These are phyloP conservation scores for Afroboletus lepidellus DNA, from an alignment of 1,284 basidiomycete genomes.

Conservation along the genomic window DNA sequence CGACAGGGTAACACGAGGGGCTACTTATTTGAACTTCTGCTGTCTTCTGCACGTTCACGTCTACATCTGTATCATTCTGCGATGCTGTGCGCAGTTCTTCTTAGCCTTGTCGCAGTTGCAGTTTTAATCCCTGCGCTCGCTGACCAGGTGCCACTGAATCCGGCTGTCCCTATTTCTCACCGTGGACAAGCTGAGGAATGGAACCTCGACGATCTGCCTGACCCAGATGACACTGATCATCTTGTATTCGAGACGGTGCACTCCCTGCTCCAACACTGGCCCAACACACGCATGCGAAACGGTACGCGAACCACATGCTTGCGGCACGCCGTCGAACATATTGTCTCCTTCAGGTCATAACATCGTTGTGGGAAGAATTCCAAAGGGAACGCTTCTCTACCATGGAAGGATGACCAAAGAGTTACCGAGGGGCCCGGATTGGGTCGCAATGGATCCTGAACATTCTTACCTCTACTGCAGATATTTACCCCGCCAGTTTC, in stretches of 20 bases:
- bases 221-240: conserved; percentile 22
- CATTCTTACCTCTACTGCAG: conserved; percentile 40
- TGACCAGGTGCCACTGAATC: too few species aligned
- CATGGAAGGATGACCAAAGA: conserved; percentile 31
- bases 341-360: conserved; percentile 37
- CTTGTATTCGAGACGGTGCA: conserved; percentile 31
- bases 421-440: conserved; percentile 38
- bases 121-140: too few species aligned
- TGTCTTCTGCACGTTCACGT: too few species aligned
- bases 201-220: conserved; percentile 16
- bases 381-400: conserved; percentile 44
- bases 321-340: neutral
- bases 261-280: conserved; percentile 48
- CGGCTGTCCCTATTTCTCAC: too few species aligned
- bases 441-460: conserved; percentile 44
- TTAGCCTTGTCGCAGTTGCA: too few species aligned
- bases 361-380: conserved; percentile 42
- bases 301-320: conserved; percentile 23
- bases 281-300: conserved; percentile 49
- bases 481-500: neutral
- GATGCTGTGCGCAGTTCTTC: too few species aligned
- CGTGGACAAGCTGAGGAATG: conserved; percentile 6
- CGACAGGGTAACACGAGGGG: too few species aligned
- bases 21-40: too few species aligned
- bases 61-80: too few species aligned